These are phyloP conservation scores for Vicia sativa DNA, from an alignment of 306 rosid genomes.

Conservation along the genomic window DNA sequence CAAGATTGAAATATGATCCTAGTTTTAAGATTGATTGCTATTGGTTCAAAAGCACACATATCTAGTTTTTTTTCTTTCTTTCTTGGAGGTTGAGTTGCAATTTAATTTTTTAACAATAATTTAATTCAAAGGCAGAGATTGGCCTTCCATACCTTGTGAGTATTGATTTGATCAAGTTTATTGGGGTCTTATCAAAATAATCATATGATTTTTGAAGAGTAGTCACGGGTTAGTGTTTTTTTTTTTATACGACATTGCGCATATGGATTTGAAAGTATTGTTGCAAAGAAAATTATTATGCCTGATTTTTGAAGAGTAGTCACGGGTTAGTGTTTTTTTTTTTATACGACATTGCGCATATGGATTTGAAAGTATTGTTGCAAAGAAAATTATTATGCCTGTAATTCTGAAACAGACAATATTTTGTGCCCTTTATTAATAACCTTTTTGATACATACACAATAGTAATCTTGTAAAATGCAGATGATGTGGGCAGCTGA, in stretches of 20 bases:
- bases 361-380: constrained; percentile 23
- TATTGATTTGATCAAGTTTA: constrained; percentile 29
- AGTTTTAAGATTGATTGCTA: constrained; percentile 22
- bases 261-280: constrained; percentile 23
- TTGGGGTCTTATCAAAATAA: constrained; percentile 8
- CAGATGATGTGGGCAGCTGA: constrained; percentile 99
- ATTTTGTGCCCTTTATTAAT: constrained; percentile 5
- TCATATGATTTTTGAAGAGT: constrained; percentile 26
- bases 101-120: constrained; percentile 2
- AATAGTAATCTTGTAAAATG: constrained; percentile 38
- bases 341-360: neutral
- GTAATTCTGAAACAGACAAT: constrained; percentile 23
- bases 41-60: constrained; percentile 28
- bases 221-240: constrained; percentile 13
- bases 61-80: neutral
- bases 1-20: constrained; percentile 13
- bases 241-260: neutral
- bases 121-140: constrained; percentile 20
- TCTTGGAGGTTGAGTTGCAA: constrained; percentile 33
- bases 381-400: constrained; percentile 13
- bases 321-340: constrained; percentile 9
- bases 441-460: constrained; percentile 19
- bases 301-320: constrained; percentile 25
- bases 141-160: constrained; percentile 20
- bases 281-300: constrained; percentile 11